phyloP scores from a whole-genome alignment of 495 filamentous ascomycete species.

The Amphirosellinia nigrospora region DNA sequence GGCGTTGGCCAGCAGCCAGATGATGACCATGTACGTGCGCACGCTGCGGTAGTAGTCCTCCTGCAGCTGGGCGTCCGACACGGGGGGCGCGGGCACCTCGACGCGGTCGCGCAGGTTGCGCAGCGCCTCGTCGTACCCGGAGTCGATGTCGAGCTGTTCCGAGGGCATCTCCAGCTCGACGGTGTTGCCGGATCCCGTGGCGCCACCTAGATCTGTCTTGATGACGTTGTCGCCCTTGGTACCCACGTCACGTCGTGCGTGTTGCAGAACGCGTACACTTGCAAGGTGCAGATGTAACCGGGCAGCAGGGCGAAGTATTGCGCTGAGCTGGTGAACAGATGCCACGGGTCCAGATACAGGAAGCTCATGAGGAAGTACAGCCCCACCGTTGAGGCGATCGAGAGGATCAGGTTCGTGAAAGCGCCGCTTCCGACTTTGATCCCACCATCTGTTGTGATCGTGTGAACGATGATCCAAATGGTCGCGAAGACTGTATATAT shows the following conservation, averaged over 20 bases:
- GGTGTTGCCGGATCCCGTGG: slow-evolving; percentile 70
- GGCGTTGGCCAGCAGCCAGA: slow-evolving; percentile 92
- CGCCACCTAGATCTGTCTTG: slow-evolving; percentile 87
- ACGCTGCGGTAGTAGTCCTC: slow-evolving; percentile 99
- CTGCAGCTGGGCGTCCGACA: slow-evolving; percentile 82
- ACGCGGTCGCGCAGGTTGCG: slow-evolving; percentile 94
- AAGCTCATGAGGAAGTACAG: slow-evolving; percentile 97
- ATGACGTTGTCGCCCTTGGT: slow-evolving; percentile 98
- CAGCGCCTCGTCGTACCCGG: slow-evolving; percentile 94
- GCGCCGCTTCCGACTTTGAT: slow-evolving; percentile 78
- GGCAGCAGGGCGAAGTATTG: slow-evolving; percentile 95
- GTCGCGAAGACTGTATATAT: slow-evolving; percentile 88
- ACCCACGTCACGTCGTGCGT: slow-evolving; percentile 98
- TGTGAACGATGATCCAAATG: slow-evolving; percentile 83
- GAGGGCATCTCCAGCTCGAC: slow-evolving; percentile 95
- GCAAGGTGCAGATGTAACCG: slow-evolving; percentile 93
- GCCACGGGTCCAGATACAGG: slow-evolving; percentile 97
- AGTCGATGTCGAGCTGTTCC: slow-evolving; percentile 98
- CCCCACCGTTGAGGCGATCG: slow-evolving; percentile 85
- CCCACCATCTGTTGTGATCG: slow-evolving; percentile 62
- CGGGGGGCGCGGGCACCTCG: slow-evolving; percentile 68
- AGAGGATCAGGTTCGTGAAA: slow-evolving; percentile 93
- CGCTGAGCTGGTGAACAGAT: slow-evolving; percentile 93
- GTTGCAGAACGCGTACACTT: slow-evolving; percentile 99
- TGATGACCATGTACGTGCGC: slow-evolving; percentile 97